Base-by-base conservation (phyloP, 208 protist genomes). In the Trypanosoma brucei region DNA sequence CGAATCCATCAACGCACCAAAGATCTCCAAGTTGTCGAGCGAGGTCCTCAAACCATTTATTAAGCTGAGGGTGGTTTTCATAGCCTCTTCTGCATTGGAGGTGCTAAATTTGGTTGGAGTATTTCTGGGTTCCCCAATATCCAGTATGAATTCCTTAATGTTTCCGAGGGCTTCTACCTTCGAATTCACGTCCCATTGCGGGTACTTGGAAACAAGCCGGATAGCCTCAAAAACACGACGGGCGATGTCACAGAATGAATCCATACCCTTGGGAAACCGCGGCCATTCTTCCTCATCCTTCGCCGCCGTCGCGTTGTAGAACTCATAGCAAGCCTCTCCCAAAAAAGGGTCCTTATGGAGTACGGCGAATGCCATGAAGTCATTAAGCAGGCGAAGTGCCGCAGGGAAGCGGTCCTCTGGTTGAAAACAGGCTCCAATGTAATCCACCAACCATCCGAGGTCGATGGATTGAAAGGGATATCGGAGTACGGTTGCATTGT, bases 301-400 rank as follows among this genome's bases (percentile, higher is more conserved):
- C 34, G 70, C 69, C 52, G 56, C 58, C 48, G 86, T 83, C 33
- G 70, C 59, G 14, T 67, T 77, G 55, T 68, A 51, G 39, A 75
- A 63, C 51, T 63, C 54, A 51, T 59, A 59, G 38, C 83, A 69
- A 35, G 81, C 80, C 37, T 86, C 69, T 67, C 88, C 85, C 55
- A 92, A 52, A 60, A 86, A 92, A 36, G 85, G 85, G 68, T 92
- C 85, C 56, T 84, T 79, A 65, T 88, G 79, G 36, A 87, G 58
- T 30, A 92, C 67, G 3, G 85, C 79, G 68, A 88, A 76, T 40
- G 78, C 75, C 79, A 92, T 92, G 35, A 92, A 72, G 55, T 74
- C 81, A 11, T 84, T 76, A 66, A 86, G 76, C 51, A 92, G 60
- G 33, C 79, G 76, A 53, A 78, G 68, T 35, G 75, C 60, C 14